A percentile compares a stretch with the other conserved stretches of the same genome.
These are phyloP conservation scores for Phytophthora cactorum DNA, from an alignment of 352 stramenopile genomes.

Conservation along the genomic window DNA sequence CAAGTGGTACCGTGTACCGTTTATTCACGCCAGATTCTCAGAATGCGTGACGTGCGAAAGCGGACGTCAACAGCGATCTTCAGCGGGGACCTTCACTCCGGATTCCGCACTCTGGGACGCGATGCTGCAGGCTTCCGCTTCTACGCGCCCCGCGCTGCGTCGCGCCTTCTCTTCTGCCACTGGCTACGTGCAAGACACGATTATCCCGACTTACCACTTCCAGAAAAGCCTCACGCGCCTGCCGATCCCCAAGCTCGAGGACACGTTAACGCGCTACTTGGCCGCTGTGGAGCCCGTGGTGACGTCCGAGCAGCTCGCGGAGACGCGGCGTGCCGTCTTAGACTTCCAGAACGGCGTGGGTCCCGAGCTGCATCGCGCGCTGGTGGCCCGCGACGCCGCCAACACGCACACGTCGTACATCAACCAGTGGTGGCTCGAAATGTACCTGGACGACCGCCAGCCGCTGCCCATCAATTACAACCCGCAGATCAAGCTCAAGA, in stretches of 20 bases:
- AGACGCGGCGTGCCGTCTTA: slow-evolving; percentile 60
- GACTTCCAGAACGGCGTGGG: slow-evolving; percentile 68
- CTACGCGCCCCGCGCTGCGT: slow-evolving; percentile 5
- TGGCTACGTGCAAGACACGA: slow-evolving; percentile 83
- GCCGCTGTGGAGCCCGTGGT: slow-evolving; percentile 80
- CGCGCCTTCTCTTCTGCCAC: slow-evolving; percentile 38
- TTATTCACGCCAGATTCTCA: slow-evolving; percentile 9
- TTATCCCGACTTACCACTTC: slow-evolving; percentile 91
- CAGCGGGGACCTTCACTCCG: slow-evolving; percentile 12
- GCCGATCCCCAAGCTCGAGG: slow-evolving; percentile 89
- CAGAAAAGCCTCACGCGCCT: slow-evolving; percentile 85
- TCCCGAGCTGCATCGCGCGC: slow-evolving; percentile 70
- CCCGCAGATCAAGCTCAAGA: slow-evolving; percentile 90
- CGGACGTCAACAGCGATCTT: slow-evolving; percentile 18
- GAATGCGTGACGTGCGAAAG: slow-evolving; percentile 10
- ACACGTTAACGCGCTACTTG: slow-evolving; percentile 83
- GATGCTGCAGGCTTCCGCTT: slow-evolving; percentile 5
- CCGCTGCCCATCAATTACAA: slow-evolving; percentile 92
- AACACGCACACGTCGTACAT: slow-evolving; percentile 92
- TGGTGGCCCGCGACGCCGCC: slow-evolving; percentile 78
- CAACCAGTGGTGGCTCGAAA: slow-evolving; percentile 93
- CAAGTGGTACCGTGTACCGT: background rate
- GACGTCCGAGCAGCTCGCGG: slow-evolving; percentile 52
- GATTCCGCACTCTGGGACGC: slow-evolving; percentile 4
- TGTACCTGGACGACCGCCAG: slow-evolving; percentile 90